Percentiles rank a stretch among this genome's conserved stretches.
phyloP scores from a whole-genome alignment of 2,329 filamentous ascomycete species.

The Zarea fungicola region DNA sequence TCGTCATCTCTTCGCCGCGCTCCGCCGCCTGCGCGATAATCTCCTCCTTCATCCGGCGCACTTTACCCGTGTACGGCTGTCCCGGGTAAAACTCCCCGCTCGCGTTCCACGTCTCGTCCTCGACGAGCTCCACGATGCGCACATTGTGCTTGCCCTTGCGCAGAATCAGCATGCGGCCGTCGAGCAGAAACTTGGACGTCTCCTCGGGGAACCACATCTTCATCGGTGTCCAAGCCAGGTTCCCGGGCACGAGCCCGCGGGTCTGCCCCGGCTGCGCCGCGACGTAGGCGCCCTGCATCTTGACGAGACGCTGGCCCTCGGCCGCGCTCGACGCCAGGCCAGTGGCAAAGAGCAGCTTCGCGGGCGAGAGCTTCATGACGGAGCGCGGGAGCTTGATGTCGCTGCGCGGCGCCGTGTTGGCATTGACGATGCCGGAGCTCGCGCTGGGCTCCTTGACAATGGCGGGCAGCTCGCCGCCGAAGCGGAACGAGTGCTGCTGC shows the following conservation, averaged over 20 bases:
- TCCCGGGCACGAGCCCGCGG: conserved; percentile 40
- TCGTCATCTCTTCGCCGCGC: conserved; percentile 24
- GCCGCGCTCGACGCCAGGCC: conserved; percentile 52
- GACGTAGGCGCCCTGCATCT: conserved; percentile 54
- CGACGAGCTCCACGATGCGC: conserved; percentile 54
- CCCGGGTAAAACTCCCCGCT: conserved; percentile 50
- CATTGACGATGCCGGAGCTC: conserved; percentile 29
- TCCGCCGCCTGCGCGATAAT: conserved; percentile 31
- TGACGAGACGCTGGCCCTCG: conserved; percentile 55
- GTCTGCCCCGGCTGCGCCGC: conserved; percentile 44
- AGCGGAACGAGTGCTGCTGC: conserved; percentile 46
- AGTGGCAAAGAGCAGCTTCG: conserved; percentile 53
- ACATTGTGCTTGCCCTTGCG: conserved; percentile 61
- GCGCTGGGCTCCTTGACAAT: conserved; percentile 24
- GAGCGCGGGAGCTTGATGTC: conserved; percentile 56
- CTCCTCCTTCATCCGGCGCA: conserved; percentile 38
- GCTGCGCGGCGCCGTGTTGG: conserved; percentile 44
- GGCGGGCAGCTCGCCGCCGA: conserved; percentile 32
- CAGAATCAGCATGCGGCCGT: conserved; percentile 53
- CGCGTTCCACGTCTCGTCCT: conserved; percentile 47
- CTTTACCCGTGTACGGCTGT: conserved; percentile 43
- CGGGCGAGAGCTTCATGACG: conserved; percentile 52
- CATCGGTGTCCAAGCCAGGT: conserved; percentile 57
- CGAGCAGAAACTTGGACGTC: conserved; percentile 56
- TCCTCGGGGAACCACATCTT: conserved; percentile 53